Base-by-base conservation (phyloP, 495 filamentous ascomycete species). In the Amniculicola lignicola region DNA sequence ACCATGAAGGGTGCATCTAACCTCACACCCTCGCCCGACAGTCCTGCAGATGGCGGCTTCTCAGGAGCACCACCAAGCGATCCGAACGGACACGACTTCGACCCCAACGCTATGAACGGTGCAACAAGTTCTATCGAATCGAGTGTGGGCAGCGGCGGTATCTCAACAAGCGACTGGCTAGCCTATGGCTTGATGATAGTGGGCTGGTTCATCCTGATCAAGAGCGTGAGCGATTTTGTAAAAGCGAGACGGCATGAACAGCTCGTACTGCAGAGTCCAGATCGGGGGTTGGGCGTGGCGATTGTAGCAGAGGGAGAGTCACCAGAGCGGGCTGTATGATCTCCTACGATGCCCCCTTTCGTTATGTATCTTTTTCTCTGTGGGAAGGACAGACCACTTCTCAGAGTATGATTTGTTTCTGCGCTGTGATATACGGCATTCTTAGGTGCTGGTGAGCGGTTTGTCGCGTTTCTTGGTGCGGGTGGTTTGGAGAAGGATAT, bases 171-270 rank as follows among this genome's bases (percentile, higher is more conserved):
- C 59, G 91, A 97, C 61, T 96, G 85, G 87, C 73, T 92, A 29
- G 88, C 92, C n/a, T 97, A 97, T 65, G 69, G 87, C 9, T 71
- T 98, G 52, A 98, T 98, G 93, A 87, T 98, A 70, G 86, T 96
- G 12, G 93, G 93, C 2, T 98, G 93, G 93, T 97, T 97, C 61
- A 89, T 98, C 45, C 72, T 98, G 47, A 97, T 98, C 56, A 79
- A 88, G 65, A 81, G 89, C 12, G 85, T 96, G 41, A 88, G 84
- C 65, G 90, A 96, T 65, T 97, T 90, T 69, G 70, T 97, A 40
- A 83, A 82, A 51, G 92, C 89, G 38, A 77, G 91, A 65, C 81
- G 86, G 64, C 94, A 96, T 69, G 92, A 97, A 74, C 86, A 90
- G 66, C 75, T 98, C 38, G 89, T 98, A 6, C 69, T 96, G 60